Base-by-base conservation (phyloP, 441 rosid species). In the Adansonia rubrostipa region DNA sequence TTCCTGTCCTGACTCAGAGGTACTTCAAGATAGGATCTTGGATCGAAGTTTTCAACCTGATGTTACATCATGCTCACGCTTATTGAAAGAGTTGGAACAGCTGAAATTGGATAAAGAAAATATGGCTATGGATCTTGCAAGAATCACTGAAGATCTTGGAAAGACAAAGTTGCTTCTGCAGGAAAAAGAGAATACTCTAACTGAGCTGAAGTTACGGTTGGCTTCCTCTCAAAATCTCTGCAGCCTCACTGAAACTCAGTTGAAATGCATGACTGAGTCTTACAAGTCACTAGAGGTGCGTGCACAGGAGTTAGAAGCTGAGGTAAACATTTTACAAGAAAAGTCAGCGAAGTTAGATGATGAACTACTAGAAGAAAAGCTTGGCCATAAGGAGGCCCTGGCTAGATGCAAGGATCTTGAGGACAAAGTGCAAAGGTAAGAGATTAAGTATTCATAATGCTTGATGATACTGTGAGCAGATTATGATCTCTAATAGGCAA, bases 231-330 rank as follows among this genome's bases (percentile, higher is more conserved):
- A 70, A 24, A 84, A 85, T 47, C 83, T 83, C 45, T 69, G 78
- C 68, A 81, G 86, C 77, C 71, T 85, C 81, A 81, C 85, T 5
- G 92, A 89, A 80, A 89, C 92, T 8, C 90, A 89, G 79, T 87
- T 89, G 9, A 89, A 86, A 81, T 89, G 92, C 19, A 88, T 89
- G 81, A 84, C 89, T 0, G 92, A 86, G 81, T 87, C 90, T 58
- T 89, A 87, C 81, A 89, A 86, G 74, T 77, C 85, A 24, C 86
- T 86, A 40, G 92, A 89, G 67, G 42, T 58, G 51, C 84, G 60
- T 54, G 70, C 84, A 51, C 80, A 78, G 64, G 80, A 84, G 42
- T 51, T 87, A 65, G 88, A 85, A 87, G 82, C 81, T 75, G 77
- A 86, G 54, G 86, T 85, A 42, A 86, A 81, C 77, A 77, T 77